Evolutionary conservation across 495 filamentous ascomycete species (phyloP).

Genomic region (Penicillium alfredii): DNA sequence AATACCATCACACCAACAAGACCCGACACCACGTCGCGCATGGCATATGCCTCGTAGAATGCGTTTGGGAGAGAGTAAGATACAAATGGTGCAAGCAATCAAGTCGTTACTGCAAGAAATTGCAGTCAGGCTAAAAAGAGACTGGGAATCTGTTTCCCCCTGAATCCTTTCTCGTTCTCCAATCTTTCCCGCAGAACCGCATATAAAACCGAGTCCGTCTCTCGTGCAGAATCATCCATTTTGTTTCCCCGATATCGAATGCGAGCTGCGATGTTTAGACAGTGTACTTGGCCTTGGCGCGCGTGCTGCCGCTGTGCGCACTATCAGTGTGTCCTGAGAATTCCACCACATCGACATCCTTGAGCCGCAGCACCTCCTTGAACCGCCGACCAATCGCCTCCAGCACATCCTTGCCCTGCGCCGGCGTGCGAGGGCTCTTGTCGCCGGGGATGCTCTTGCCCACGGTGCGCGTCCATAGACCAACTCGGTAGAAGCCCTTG

Average conservation of each 20-base stretch:
- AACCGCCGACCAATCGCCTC: constrained; percentile 78
- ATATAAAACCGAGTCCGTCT: constrained; percentile 2
- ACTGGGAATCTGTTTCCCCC: constrained; percentile 20
- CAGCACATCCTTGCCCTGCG: constrained; percentile 79
- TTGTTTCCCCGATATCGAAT: constrained; percentile 2
- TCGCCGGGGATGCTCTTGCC: constrained; percentile 74
- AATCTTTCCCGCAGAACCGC: constrained; percentile 5
- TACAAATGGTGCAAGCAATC: constrained; percentile 29
- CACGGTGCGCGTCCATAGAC: constrained; percentile 85
- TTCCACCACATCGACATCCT: constrained; percentile 70
- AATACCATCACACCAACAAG: constrained; percentile 3
- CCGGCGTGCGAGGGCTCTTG: constrained; percentile 62
- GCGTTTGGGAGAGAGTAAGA: constrained; percentile 24
- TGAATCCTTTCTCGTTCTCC: constrained; percentile 12
- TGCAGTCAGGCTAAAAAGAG: constrained; percentile 17
- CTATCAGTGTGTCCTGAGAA: constrained; percentile 96
- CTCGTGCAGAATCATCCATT: constrained; percentile 2
- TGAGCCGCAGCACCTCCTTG: constrained; percentile 81
- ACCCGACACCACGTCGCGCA: constrained; percentile 4
- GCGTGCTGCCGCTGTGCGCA: constrained; percentile 84
- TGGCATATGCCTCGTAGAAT: constrained; percentile 25
- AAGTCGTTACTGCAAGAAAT: constrained; percentile 21
- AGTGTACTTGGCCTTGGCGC: constrained; percentile 89
- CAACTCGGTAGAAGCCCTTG: constrained; percentile 95
- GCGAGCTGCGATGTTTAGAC: constrained; percentile 48